Percentiles rank a stretch among this genome's conserved stretches.
These are phyloP conservation scores for Cyberlindnera veronae DNA, from an alignment of 805 yeast species.

Conservation along the genomic window DNA sequence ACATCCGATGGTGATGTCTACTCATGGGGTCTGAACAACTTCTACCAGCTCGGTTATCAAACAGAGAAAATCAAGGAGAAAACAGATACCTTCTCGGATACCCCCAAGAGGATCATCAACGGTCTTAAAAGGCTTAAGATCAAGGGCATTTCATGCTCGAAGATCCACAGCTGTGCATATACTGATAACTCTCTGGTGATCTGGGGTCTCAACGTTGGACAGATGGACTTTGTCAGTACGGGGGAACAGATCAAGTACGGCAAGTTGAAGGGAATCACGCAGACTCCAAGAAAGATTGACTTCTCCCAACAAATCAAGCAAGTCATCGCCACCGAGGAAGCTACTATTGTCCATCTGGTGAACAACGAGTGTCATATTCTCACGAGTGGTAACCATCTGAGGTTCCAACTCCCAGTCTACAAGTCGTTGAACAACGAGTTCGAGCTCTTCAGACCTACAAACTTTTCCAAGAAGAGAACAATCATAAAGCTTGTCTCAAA, in stretches of 20 bases:
- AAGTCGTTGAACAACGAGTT: conserved; percentile 39
- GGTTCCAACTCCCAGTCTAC: conserved; percentile 38
- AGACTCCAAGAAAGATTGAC: conserved; percentile 38
- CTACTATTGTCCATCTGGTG: conserved; percentile 61
- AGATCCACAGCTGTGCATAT: conserved; percentile 63
- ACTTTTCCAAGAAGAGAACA: conserved; percentile 38
- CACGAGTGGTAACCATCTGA: conserved; percentile 52
- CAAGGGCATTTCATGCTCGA: conserved; percentile 49
- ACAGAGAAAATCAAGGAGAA: conserved; percentile 29
- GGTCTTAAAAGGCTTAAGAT: conserved; percentile 27
- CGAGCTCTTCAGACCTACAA: conserved; percentile 51
- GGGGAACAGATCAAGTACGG: conserved; percentile 31
- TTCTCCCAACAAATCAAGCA: conserved; percentile 42
- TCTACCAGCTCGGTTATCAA: conserved; percentile 61
- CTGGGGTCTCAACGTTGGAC: conserved; percentile 86
- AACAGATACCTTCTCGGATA: conserved; percentile 26
- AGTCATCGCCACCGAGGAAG: conserved; percentile 62
- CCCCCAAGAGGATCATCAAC: conserved; percentile 26
- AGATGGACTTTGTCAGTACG: conserved; percentile 55
- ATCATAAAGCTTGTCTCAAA: conserved; percentile 34
- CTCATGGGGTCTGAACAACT: conserved; percentile 77
- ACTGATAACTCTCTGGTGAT: conserved; percentile 42
- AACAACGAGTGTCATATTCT: conserved; percentile 62
- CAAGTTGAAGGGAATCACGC: conserved; percentile 34
- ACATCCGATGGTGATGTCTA: conserved; percentile 51